Evolutionary conservation across 2,329 filamentous ascomycete species (phyloP).

Genomic region (Penicillium paneum): DNA sequence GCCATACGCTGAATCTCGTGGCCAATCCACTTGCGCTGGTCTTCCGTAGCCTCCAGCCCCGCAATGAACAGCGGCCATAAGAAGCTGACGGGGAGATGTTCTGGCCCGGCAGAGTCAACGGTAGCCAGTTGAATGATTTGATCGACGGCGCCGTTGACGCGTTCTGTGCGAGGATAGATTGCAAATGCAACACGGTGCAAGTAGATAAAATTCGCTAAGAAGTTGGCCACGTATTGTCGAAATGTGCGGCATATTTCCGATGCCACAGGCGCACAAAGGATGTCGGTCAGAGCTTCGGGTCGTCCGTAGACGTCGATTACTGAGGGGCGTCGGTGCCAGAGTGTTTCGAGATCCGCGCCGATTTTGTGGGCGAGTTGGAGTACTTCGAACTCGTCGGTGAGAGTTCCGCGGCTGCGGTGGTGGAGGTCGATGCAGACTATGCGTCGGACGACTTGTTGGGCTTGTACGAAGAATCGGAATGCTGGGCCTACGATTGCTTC

Average conservation of each 20-base stretch:
- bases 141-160: conserved; percentile 35
- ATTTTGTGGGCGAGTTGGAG: conserved; percentile 38
- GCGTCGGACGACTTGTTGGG: conserved; percentile 35
- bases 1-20: conserved; percentile 35
- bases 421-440: conserved; percentile 38
- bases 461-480: conserved; percentile 33
- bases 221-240: conserved; percentile 35
- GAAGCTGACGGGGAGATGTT: conserved; percentile 31
- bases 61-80: conserved; percentile 38
- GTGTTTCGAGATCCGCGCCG: conserved; percentile 34
- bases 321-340: conserved; percentile 34
- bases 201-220: conserved; percentile 37
- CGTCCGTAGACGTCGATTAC: conserved; percentile 33
- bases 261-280: conserved; percentile 27
- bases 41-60: conserved; percentile 30
- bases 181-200: conserved; percentile 38
- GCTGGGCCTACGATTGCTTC: conserved; percentile 31
- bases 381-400: conserved; percentile 39
- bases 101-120: conserved; percentile 21
- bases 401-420: conserved; percentile 38
- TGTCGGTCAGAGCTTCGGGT: conserved; percentile 28
- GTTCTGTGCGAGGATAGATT: conserved; percentile 38
- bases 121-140: conserved; percentile 37
- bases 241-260: conserved; percentile 31
- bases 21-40: conserved; percentile 35